phyloP scores from a whole-genome alignment of 2,329 filamentous ascomycete genomes.

The Acarospora socialis region DNA sequence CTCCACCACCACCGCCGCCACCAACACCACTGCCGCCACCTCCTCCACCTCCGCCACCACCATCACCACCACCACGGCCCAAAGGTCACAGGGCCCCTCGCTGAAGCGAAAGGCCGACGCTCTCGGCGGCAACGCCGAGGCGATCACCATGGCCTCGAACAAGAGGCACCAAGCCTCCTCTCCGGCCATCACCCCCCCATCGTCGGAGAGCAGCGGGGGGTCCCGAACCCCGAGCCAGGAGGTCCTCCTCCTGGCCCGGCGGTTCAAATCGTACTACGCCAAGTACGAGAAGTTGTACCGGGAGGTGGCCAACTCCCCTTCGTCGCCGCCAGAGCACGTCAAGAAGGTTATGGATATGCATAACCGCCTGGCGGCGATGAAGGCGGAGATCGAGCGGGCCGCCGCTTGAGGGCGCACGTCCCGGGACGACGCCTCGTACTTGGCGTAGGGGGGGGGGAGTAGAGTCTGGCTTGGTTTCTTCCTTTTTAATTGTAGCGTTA shows the following conservation, averaged over 20 bases:
- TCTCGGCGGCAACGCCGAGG: slow-evolving; percentile 13
- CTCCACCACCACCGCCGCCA: background rate
- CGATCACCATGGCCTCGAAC: slow-evolving; percentile 14
- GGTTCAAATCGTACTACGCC: slow-evolving; percentile 44
- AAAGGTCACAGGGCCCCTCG: slow-evolving; percentile 4
- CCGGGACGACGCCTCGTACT: too few relatives aligned
- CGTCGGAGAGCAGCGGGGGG: slow-evolving; percentile 25
- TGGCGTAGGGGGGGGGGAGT: too few relatives aligned
- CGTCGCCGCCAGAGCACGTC: slow-evolving; percentile 36
- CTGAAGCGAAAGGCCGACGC: slow-evolving; percentile 34
- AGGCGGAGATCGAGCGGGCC: slow-evolving; percentile 10
- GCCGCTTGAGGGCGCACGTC: too few relatives aligned
- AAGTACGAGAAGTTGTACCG: slow-evolving; percentile 44
- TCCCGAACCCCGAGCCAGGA: slow-evolving; percentile 26
- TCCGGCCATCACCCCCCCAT: slow-evolving; percentile 6
- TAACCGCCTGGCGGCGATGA: slow-evolving; percentile 10
- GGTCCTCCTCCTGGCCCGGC: slow-evolving; percentile 26
- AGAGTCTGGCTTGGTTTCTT: too few relatives aligned
- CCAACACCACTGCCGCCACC: background rate
- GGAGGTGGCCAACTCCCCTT: slow-evolving; percentile 23
- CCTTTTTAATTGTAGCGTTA: too few relatives aligned
- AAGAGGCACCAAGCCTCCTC: slow-evolving; percentile 16
- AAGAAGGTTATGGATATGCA: slow-evolving; percentile 27
- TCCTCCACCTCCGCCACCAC: slow-evolving; percentile 10
- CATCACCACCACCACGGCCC: slow-evolving; percentile 21